A percentile compares a stretch with the other conserved stretches of the same genome.
Conservation (phyloP, 2,329 filamentous ascomycete genomes). For the Colletotrichum filicis region DNA sequence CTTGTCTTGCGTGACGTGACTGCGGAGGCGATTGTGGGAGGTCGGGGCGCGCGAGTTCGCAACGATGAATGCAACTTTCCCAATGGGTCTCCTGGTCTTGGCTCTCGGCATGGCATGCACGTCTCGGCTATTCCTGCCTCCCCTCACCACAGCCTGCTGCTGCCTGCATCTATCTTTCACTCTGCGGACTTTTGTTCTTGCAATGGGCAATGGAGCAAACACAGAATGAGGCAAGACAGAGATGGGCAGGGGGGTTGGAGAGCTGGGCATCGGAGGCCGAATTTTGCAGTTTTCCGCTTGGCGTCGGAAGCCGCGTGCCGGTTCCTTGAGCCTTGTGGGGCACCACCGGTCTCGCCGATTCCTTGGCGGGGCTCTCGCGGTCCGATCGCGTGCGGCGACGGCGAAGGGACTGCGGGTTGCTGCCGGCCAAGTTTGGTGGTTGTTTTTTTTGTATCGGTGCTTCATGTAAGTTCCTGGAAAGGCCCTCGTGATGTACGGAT, state of each 20-base stretch:
- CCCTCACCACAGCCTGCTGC: not conserved
- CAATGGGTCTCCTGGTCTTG: not conserved
- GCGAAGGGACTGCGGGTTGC: not conserved
- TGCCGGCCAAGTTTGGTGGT: not conserved
- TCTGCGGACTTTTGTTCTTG: not conserved
- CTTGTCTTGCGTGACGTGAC: slow-evolving; percentile 11
- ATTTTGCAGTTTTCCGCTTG: slow-evolving; percentile 19
- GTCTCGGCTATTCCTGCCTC: not conserved
- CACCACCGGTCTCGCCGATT: not conserved
- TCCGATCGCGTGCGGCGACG: slow-evolving; percentile 17
- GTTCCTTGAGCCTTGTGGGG: not conserved
- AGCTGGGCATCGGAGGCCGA: not conserved
- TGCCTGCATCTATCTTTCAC: not conserved
- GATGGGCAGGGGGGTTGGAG: not conserved
- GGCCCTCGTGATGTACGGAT: not conserved
- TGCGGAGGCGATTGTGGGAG: not conserved
- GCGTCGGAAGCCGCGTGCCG: slow-evolving; percentile 12
- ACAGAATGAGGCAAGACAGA: not conserved
- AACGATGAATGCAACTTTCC: not conserved
- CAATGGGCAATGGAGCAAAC: not conserved
- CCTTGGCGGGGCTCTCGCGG: slow-evolving; percentile 20
- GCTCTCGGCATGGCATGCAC: not conserved
- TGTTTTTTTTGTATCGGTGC: not conserved
- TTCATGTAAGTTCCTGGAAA: not conserved
- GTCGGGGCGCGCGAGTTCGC: not conserved